Evolutionary conservation across 192 early-diverging fungal genomes (phyloP), one percentile per base, ranked within the genome.

Genomic region (Backusella australiensis): DNA sequence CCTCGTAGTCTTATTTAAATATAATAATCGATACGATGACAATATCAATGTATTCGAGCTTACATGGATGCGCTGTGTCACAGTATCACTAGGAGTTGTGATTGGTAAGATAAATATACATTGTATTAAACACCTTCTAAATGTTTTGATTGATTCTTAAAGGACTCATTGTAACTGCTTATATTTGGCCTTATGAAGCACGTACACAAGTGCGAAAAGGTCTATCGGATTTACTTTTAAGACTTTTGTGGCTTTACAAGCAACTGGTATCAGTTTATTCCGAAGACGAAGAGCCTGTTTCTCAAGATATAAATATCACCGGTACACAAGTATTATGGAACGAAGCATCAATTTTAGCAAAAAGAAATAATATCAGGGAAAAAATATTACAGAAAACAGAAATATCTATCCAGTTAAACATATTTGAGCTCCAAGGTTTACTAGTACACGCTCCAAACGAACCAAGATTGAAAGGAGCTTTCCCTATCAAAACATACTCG

Each of bases 151-250:
- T 29, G 56, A 14, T 3, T 63, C 9, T 26, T 63, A 29, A 26
- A 63, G 56, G 56, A 4, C 83, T 44, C 1, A 38, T 71, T 15
- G 86, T 89, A 1, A 93, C 92, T 0, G 80, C 86, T 74, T 94
- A 91, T 80, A 81, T 93, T 38, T 95, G 94, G 94, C 94, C 94
- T 0, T 94, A 90, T 56, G 92, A 93, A 75, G 94, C 94, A 0
- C 88, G 94, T 32, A 89, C 88, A 29, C 89, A 92, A 32, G 82
- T 95, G 29, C 87, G 94, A 21, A 87, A 91, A 74, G 93, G 91
- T 7, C 77, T 94, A 46, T 90, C 89, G 73, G 87, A 90, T 78
- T 85, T 92, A 70, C 75, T 95, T 44, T 78, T 94, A 39, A 90
- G 90, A 23, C 89, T 92, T 67, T 86, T 86, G 6, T 82, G 89